A percentile compares a stretch with the other conserved stretches of the same genome.
Evolutionary conservation across 345 rosid species (phyloP).

Genomic region (Arabidopsis arenosa): DNA sequence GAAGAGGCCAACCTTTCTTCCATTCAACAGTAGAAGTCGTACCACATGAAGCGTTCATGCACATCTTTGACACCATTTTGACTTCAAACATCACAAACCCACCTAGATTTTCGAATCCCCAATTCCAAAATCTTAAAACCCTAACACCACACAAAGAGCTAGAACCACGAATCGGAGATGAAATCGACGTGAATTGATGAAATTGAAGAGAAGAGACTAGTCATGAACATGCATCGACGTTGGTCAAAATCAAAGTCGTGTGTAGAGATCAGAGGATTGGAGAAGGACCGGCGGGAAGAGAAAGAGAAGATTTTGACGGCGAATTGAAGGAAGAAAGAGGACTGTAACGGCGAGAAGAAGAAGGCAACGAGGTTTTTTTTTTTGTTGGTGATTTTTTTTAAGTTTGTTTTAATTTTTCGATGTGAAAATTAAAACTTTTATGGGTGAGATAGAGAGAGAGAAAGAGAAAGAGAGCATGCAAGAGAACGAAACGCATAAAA

Average conservation of each 20-base stretch:
- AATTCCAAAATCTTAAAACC: constrained; percentile 37
- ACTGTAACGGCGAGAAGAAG: constrained; percentile 45
- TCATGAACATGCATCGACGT: constrained; percentile 49
- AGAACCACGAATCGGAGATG: constrained; percentile 30
- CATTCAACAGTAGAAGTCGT: constrained; percentile 60
- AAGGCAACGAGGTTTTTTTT: constrained; percentile 40
- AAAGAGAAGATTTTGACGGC: constrained; percentile 30
- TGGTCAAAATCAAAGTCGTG: constrained; percentile 32
- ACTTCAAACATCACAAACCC: constrained; percentile 27
- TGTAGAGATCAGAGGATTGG: constrained; percentile 23
- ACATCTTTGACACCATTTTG: constrained; percentile 70
- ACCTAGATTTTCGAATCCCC: constrained; percentile 9
- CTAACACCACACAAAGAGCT: not conserved
- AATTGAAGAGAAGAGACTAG: constrained; percentile 2
- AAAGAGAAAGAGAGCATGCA: constrained; percentile 57
- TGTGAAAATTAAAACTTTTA: constrained; percentile 32
- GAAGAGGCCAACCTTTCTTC: constrained; percentile 89
- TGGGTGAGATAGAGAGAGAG: constrained; percentile 44
- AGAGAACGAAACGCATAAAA: constrained; percentile 62
- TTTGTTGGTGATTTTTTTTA: not conserved
- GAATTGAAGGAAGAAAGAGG: constrained; percentile 27
- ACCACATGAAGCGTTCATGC: constrained; percentile 78
- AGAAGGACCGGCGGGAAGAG: constrained; percentile 1
- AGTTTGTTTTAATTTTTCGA: constrained; percentile 13
- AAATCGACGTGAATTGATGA: constrained; percentile 44